Evolutionary conservation across 768 basidiomycete species (phyloP).

Genomic region (Boletales sp.): DNA sequence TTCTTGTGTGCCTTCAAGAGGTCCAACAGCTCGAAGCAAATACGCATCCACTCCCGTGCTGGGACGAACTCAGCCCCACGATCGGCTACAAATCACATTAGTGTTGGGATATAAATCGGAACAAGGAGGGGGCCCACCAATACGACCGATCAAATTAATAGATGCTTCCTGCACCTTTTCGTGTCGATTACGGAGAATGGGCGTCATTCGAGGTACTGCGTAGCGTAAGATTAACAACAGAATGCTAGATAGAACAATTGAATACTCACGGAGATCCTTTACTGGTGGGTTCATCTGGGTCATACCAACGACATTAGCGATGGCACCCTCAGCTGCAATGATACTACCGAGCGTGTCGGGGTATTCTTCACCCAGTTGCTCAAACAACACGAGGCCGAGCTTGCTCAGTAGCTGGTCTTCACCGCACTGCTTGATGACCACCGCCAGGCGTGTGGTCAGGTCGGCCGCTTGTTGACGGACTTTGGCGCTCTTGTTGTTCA

Average conservation of each 20-base stretch:
- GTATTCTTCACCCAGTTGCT: slow-evolving; percentile 98
- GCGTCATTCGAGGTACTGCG: slow-evolving; percentile 97
- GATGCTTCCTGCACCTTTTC: slow-evolving; percentile 99
- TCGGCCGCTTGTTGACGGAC: slow-evolving; percentile 99
- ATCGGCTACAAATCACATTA: slow-evolving; percentile 57
- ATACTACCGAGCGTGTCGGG: slow-evolving; percentile 99
- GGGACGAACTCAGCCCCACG: slow-evolving; percentile 99
- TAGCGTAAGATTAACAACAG: slow-evolving; percentile 1
- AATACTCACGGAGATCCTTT: slow-evolving; percentile 89
- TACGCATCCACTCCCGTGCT: slow-evolving; percentile 99
- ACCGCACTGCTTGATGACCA: slow-evolving; percentile 98
- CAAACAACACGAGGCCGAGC: slow-evolving; percentile 93
- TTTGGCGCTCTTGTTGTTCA: slow-evolving; percentile 99
- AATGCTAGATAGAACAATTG: not conserved
- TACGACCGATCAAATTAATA: slow-evolving; percentile 99
- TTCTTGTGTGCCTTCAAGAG: slow-evolving; percentile 99
- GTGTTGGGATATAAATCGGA: not conserved
- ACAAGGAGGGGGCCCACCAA: slow-evolving; percentile 40
- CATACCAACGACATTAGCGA: slow-evolving; percentile 99
- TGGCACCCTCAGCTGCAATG: slow-evolving; percentile 97
- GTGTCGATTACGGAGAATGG: slow-evolving; percentile 97
- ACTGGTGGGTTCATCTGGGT: slow-evolving; percentile 99
- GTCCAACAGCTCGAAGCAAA: slow-evolving; percentile 97
- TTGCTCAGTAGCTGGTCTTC: slow-evolving; percentile 95
- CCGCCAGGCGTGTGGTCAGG: slow-evolving; percentile 89